Evolutionary conservation across 768 basidiomycete genomes (phyloP), one percentile per base, ranked within the genome.

Genomic region (Imleria badia): DNA sequence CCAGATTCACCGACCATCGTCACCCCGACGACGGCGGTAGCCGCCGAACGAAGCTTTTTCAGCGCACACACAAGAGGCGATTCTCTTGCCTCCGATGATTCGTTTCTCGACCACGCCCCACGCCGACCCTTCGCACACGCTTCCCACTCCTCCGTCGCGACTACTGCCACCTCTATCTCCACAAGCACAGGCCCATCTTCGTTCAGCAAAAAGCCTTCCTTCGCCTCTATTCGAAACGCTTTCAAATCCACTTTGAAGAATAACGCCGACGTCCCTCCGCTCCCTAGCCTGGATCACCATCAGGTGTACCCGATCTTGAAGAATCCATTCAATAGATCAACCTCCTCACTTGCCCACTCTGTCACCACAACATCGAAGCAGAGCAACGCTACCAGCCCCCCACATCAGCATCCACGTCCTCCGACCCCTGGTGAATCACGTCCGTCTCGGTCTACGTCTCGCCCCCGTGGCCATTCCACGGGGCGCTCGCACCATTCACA

Each of bases 211-310:
- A 94, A 94, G 63, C 70, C 87, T 3, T 93, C 91, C 0, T 92
- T 94, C 55, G 91, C 91, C 3, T 92, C 89, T 15, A 83, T 94
- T 55, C 84, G 89, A 38, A 91, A 91, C 66, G 90, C 91, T 5
- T 92, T 94, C 79, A 93, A 89, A 70, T 82, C 80, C 42, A 59
- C 61, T 42, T 43, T 62, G 6, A 78, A 78, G 51, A 89, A 80
- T 63, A 76, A 71, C 50, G 75, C 68, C 46, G 83, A 86, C n/a
- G 74, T 85, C 7, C 91, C 91, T 22, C 89, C 90, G n/a, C 75
- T 93, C 50, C 91, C 90, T 14, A 73, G 76, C 34, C 70, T 91
- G 30, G 89, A 91, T 51, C 64, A 63, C 14, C 76, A 82, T 48
- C 78, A 86, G 47, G 78, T 76, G 5, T 86, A 90, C 65, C 86